These are phyloP conservation scores for Boletellus sp. DNA, from an alignment of 768 basidiomycete species.

Conservation along the genomic window DNA sequence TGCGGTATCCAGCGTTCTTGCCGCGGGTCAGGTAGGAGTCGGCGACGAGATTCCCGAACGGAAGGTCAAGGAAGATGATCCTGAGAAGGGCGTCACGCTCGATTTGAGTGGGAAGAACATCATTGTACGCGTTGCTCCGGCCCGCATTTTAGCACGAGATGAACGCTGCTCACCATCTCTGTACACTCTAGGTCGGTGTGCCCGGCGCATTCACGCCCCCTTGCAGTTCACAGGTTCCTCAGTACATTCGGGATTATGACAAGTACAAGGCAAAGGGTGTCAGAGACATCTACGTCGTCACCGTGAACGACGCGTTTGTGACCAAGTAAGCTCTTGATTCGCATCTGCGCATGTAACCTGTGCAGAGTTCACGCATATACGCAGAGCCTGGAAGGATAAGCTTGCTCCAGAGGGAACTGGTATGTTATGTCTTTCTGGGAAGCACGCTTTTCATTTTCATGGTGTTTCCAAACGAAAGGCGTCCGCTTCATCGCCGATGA, in stretches of 20 bases:
- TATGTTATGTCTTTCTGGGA: constrained; percentile 25
- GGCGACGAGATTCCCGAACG: constrained; percentile 44
- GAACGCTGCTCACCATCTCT: background rate
- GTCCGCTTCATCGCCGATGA: constrained; percentile 70
- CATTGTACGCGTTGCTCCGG: constrained; percentile 42
- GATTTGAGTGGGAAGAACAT: constrained; percentile 57
- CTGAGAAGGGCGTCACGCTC: constrained; percentile 41
- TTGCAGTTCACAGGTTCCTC: constrained; percentile 60
- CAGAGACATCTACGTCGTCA: constrained; percentile 64
- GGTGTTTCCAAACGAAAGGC: constrained; percentile 27
- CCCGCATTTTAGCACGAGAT: background rate
- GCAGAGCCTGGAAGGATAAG: constrained; percentile 64
- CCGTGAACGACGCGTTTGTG: constrained; percentile 80
- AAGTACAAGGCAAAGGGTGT: constrained; percentile 77
- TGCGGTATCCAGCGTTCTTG: constrained; percentile 48
- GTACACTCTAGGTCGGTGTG: constrained; percentile 52
- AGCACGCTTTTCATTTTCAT: background rate
- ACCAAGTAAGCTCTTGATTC: constrained; percentile 37
- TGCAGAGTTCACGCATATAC: background rate
- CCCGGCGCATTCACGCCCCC: constrained; percentile 76
- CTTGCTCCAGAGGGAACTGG: constrained; percentile 56
- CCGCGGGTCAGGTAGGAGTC: constrained; percentile 39
- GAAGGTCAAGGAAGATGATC: constrained; percentile 57
- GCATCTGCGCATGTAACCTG: background rate
- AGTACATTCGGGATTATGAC: constrained; percentile 62